Evolutionary conservation across 129 eudicot species (phyloP).

Genomic region (Daucus carota): DNA sequence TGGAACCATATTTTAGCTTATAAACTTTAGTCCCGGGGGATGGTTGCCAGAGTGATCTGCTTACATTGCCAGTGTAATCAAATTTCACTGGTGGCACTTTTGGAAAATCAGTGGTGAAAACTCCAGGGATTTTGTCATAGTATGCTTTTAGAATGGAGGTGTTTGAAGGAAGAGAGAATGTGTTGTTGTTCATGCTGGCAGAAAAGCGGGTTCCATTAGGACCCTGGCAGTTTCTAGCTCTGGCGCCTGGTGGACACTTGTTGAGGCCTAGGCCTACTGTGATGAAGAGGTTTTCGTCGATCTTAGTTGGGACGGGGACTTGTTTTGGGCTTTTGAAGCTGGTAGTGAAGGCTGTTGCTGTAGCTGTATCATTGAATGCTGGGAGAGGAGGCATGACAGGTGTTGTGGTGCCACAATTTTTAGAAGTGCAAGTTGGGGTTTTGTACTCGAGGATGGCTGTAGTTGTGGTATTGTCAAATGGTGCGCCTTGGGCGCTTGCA

Average conservation of each 20-base stretch:
- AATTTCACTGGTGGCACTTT: slow-evolving; percentile 63
- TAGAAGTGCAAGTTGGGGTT: slow-evolving; percentile 43
- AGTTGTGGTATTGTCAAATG: slow-evolving; percentile 92
- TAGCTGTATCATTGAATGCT: slow-evolving; percentile 73
- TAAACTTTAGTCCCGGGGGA: slow-evolving; percentile 54
- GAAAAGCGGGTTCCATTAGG: slow-evolving; percentile 82
- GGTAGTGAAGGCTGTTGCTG: slow-evolving; percentile 69
- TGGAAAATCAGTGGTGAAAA: slow-evolving; percentile 81
- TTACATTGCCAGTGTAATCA: slow-evolving; percentile 87
- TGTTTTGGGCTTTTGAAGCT: slow-evolving; percentile 60
- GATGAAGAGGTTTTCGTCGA: slow-evolving; percentile 65
- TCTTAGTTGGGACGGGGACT: slow-evolving; percentile 56
- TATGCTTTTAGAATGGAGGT: slow-evolving; percentile 84
- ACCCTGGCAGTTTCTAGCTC: slow-evolving; percentile 62
- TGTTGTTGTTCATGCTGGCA: slow-evolving; percentile 91
- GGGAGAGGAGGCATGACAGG: slow-evolving; percentile 72
- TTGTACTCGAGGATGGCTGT: slow-evolving; percentile 93
- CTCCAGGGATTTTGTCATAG: slow-evolving; percentile 65
- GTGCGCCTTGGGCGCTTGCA: slow-evolving; percentile 81
- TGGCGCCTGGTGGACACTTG: slow-evolving; percentile 56
- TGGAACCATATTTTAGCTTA: slow-evolving; percentile 59
- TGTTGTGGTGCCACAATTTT: slow-evolving; percentile 32
- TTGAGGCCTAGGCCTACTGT: slow-evolving; percentile 74
- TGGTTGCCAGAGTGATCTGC: slow-evolving; percentile 85
- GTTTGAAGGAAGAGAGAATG: slow-evolving; percentile 74